Evolutionary conservation across 2,329 filamentous ascomycete genomes (phyloP), one percentile per base, ranked within the genome.

Genomic region (Westerdykella ornata): DNA sequence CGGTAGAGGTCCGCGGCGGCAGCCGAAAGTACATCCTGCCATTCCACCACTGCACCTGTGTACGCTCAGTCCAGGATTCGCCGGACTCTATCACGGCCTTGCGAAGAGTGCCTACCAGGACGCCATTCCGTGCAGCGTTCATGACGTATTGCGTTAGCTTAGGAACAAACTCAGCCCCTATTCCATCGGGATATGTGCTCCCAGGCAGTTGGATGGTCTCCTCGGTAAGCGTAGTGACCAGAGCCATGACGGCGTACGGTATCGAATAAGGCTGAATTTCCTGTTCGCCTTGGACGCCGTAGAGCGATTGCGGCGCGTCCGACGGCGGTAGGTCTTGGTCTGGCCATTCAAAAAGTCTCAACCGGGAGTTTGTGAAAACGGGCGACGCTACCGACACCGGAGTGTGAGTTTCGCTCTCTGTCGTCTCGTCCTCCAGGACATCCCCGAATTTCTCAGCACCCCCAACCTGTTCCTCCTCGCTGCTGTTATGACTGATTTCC

Each of bases 341-440:
- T 1, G 51, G 46, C 59, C 60, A 63, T 42, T 63, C 56, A 17
- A 52, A 57, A 1, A 63, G 46, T 5, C 52, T 44, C 1, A 63
- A 45, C 17, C 37, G 56, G 29, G 47, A 51, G 8, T 38, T 44
- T 7, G 51, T 44, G 12, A 41, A 33, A 9, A 48, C 45, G 1
- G 41, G 38, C 2, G 26, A 29, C 18, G 35, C 22, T 0, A 46
- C 41, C 11, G 16, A 12, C 3, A 40, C 22, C 4, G 37, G 39
- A 0, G 47, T 48, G 15, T 53, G 50, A 0, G 49, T 52, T 1
- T 44, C 49, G 2, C 13, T 47, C 41, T 13, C 47, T 36, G 12
- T 35, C 32, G 3, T 39, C n/a, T 22, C 37, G n/a, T 28, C 19
- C n/a, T 20, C 29, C 29, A 16, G 15, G 15, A 37, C 26, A 13